phyloP scores from a whole-genome alignment of 2,329 filamentous ascomycete species.

The Lecanoromycetidae sp. region DNA sequence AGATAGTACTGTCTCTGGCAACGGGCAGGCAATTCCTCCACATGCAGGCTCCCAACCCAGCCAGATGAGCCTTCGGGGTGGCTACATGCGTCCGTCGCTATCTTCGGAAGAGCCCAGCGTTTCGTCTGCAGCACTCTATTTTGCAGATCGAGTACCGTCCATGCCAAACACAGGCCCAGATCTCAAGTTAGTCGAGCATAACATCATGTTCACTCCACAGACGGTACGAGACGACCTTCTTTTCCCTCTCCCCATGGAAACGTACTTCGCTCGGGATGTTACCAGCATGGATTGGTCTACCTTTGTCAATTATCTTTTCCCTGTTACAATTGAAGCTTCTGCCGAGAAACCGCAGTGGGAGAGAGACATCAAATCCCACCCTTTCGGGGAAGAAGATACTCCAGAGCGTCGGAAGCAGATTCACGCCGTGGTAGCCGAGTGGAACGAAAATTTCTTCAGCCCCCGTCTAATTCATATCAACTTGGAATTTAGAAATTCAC shows the following conservation, averaged over 20 bases:
- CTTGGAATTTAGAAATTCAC: constrained; percentile 26
- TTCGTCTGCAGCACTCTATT: constrained; percentile 30
- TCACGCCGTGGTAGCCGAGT: constrained; percentile 30
- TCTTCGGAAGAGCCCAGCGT: constrained; percentile 11
- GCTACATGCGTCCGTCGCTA: constrained; percentile 8
- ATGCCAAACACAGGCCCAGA: not conserved
- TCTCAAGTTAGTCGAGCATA: constrained; percentile 1
- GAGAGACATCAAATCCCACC: not conserved
- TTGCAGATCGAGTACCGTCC: constrained; percentile 25
- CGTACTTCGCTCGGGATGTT: constrained; percentile 25
- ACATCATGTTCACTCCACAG: not conserved
- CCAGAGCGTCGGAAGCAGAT: constrained; percentile 30
- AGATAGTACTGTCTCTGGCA: not conserved
- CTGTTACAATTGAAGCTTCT: constrained; percentile 28
- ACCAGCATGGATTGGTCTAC: constrained; percentile 33
- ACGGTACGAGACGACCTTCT: constrained; percentile 29
- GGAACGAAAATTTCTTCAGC: constrained; percentile 33
- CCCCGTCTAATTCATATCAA: constrained; percentile 26
- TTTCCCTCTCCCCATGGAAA: constrained; percentile 32
- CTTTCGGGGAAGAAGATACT: constrained; percentile 26
- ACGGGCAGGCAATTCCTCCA: not conserved
- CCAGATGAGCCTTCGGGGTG: constrained; percentile 11
- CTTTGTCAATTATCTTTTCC: constrained; percentile 32
- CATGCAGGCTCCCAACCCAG: not conserved
- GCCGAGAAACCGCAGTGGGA: constrained; percentile 24